Evolutionary conservation across 305 asterid species (phyloP), one percentile per base, ranked within the genome.

Genomic region (Ruellia speciosa): DNA sequence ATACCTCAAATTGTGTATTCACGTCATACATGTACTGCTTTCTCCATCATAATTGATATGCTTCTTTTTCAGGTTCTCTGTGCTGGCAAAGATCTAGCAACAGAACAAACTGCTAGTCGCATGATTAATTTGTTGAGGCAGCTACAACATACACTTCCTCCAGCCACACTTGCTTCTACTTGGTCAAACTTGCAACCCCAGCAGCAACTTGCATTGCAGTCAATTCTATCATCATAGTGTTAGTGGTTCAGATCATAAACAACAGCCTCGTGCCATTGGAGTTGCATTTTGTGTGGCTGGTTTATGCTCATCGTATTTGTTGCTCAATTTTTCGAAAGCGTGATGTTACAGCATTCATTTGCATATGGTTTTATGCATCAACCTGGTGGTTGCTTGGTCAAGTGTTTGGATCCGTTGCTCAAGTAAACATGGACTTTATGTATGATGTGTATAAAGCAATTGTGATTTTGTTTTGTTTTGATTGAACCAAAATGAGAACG

Each of bases 121-220:
- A 84, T 84, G 87, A 61, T 84, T 31, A 81, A 72, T 68, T 57
- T 84, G 43, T 65, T 84, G 70, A 72, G 81, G 75, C 92, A 83
- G 72, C 80, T 83, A 41, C 88, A 81, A 49, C 88, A 77, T 59
- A 83, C 92, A 15, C 60, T 81, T 15, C 84, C 92, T 41, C 88
- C 92, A 34, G 51, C 81, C 7, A 66, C 79, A 20, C 77, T 79
- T 58, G 84, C 89, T 48, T 81, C 92, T 15, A 78, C 82, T 24
- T 83, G 78, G 81, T 76, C 88, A 49, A 70, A 83, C 56, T 75
- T 83, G 79, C 83, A 78, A 68, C 92, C 92, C 52, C 92, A 81
- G 74, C 92, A 83, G 76, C 86, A 78, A 57, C 83, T 81, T 18
- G 84, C 88, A 7, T 51, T 83, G 72, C 88, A 81, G 65, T 75